phyloP scores from a whole-genome alignment of 192 early-diverging fungal genomes.

The Coemansia sp. region DNA sequence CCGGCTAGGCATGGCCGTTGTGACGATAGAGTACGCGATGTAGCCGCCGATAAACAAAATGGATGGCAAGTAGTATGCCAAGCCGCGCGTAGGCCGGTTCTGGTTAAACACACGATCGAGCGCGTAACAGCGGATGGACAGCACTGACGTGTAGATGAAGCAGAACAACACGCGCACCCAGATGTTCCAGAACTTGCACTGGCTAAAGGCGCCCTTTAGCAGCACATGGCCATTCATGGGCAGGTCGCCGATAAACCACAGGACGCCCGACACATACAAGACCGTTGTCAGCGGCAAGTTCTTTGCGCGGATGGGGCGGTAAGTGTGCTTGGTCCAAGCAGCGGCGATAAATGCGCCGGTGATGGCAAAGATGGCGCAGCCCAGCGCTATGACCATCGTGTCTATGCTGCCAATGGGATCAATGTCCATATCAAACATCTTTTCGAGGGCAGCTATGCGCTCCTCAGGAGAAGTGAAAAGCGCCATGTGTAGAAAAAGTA shows the following conservation, averaged over 20 bases:
- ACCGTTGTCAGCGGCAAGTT: constrained; percentile 15
- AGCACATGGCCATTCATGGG: constrained; percentile 15
- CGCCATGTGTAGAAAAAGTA: neutral
- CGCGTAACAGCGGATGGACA: constrained; percentile 5
- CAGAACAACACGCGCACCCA: constrained; percentile 15
- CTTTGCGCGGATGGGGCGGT: constrained; percentile 18
- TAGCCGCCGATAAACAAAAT: neutral
- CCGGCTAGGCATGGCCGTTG: neutral
- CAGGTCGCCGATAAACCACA: constrained; percentile 24
- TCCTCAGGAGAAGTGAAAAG: neutral
- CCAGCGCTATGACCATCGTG: constrained; percentile 12
- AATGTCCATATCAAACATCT: constrained; percentile 6
- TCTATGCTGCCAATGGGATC: constrained; percentile 10
- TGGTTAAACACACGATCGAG: constrained; percentile 17
- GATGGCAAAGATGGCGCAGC: constrained; percentile 1
- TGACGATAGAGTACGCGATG: neutral
- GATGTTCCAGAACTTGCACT: constrained; percentile 13
- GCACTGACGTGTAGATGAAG: constrained; percentile 8
- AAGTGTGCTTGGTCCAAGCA: constrained; percentile 6
- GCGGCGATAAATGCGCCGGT: constrained; percentile 1
- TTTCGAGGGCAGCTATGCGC: neutral
- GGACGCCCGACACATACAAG: constrained; percentile 8
- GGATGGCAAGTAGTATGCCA: constrained; percentile 8
- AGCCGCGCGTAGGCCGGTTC: constrained; percentile 8
- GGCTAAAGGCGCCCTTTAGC: constrained; percentile 3